These are phyloP conservation scores for Amanita exitialis DNA, from an alignment of 768 basidiomycete genomes.

Conservation along the genomic window DNA sequence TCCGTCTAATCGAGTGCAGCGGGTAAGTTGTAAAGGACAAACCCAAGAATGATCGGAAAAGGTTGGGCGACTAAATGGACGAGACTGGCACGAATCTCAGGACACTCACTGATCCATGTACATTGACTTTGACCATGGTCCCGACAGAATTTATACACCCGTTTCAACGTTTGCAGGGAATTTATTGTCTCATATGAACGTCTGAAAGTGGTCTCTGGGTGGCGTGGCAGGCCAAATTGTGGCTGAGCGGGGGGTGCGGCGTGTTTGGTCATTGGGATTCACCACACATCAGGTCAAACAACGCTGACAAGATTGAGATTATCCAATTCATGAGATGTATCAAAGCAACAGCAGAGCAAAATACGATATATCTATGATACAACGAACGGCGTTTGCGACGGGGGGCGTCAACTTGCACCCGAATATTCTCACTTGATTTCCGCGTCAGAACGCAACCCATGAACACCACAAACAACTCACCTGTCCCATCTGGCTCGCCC, in stretches of 20 bases:
- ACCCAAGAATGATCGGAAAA: slow-evolving; percentile 1
- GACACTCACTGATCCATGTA: slow-evolving; percentile 18
- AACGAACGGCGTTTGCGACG: background rate
- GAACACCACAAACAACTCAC: slow-evolving; percentile 12
- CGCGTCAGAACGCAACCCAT: background rate
- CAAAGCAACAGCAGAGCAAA: background rate
- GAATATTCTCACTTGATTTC: slow-evolving; percentile 30
- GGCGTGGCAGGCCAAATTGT: slow-evolving; percentile 6
- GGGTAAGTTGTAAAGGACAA: background rate
- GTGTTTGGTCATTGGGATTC: slow-evolving; percentile 4
- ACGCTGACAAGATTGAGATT: background rate
- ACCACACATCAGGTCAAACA: background rate
- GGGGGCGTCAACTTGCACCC: slow-evolving; percentile 37
- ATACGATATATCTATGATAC: slow-evolving; percentile 5
- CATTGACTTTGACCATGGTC: slow-evolving; percentile 15
- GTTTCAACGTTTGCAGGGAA: background rate
- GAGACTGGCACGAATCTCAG: background rate
- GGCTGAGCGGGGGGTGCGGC: slow-evolving; percentile 4
- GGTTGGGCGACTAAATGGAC: slow-evolving; percentile 10
- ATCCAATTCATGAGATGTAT: background rate
- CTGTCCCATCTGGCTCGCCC: slow-evolving; percentile 62
- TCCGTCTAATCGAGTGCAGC: slow-evolving; percentile 13
- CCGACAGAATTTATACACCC: background rate
- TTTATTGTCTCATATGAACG: slow-evolving; percentile 5
- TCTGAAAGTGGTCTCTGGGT: background rate